These are phyloP conservation scores for Orbilia blumenaviensis DNA, from an alignment of 2,329 filamentous ascomycete species.

Conservation along the genomic window DNA sequence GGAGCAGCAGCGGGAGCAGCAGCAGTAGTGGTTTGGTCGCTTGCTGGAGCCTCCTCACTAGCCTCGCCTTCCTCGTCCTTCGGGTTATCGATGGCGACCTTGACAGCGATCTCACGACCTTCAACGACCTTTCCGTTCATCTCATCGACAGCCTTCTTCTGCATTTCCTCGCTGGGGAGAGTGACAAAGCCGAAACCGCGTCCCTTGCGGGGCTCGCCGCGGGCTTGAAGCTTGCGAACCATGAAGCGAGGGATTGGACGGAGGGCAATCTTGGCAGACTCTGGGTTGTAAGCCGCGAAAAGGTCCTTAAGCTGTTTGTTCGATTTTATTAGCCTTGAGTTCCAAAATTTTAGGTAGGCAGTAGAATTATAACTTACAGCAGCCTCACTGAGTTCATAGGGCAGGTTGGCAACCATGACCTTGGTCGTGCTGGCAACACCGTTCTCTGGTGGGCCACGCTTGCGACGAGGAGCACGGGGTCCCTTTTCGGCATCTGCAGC, in stretches of 20 bases:
- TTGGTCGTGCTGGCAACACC: conserved; percentile 99
- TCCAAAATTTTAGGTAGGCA: conserved; percentile 28
- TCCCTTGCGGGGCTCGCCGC: conserved; percentile 97
- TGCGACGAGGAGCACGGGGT: conserved; percentile 67
- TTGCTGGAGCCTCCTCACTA: conserved; percentile 31
- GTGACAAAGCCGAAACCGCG: conserved; percentile 99
- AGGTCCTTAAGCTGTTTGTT: conserved; percentile 93
- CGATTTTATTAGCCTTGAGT: conserved; percentile 22
- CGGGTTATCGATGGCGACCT: conserved; percentile 99
- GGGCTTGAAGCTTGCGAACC: conserved; percentile 99
- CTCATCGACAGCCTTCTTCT: conserved; percentile 95
- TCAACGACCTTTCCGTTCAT: conserved; percentile 99
- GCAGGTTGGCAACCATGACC: conserved; percentile 99
- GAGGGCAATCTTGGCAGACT: conserved; percentile 96
- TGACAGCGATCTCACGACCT: conserved; percentile 98
- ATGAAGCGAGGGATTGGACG: conserved; percentile 99
- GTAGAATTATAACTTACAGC: conserved; percentile 72
- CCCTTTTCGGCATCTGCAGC: conserved; percentile 56
- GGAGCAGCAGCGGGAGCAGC: conserved; percentile 58
- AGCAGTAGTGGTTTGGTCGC: conserved; percentile 53
- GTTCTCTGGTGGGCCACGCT: conserved; percentile 96
- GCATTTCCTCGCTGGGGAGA: conserved; percentile 90
- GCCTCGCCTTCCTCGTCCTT: conserved; percentile 78
- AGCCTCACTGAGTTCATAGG: conserved; percentile 96
- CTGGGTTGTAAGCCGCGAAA: conserved; percentile 89